Evolutionary conservation across 768 basidiomycete genomes (phyloP).

Genomic region (Boletus patriciae): DNA sequence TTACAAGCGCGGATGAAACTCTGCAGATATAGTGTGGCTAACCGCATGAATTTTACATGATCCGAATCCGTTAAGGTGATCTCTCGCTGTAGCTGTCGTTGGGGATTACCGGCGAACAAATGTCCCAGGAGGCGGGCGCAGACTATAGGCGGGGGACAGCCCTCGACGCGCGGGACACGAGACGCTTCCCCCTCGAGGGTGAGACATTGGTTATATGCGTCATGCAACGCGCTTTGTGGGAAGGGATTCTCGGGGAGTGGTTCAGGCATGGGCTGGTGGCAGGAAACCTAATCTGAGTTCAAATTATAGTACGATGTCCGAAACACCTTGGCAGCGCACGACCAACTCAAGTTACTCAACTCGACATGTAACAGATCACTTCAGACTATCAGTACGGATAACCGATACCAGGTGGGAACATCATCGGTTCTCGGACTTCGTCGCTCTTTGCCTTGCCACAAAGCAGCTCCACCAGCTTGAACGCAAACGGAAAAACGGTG

Average conservation of each 20-base stretch:
- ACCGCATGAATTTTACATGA: not conserved
- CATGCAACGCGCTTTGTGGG: not conserved
- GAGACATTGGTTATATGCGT: not conserved
- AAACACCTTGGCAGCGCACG: too few relatives aligned
- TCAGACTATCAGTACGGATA: constrained; percentile 30
- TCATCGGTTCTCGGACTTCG: constrained; percentile 66
- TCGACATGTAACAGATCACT: too few relatives aligned
- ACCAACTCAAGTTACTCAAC: too few relatives aligned
- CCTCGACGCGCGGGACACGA: not conserved
- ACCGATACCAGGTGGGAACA: constrained; percentile 59
- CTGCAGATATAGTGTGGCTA: not conserved
- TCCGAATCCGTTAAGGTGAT: not conserved
- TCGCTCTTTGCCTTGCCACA: constrained; percentile 61
- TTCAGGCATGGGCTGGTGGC: too few relatives aligned
- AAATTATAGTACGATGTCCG: too few relatives aligned
- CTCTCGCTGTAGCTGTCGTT: not conserved
- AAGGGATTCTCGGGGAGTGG: too few relatives aligned
- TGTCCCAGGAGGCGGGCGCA: not conserved
- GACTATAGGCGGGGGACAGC: not conserved
- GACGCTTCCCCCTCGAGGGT: not conserved
- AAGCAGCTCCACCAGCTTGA: constrained; percentile 71
- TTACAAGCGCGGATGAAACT: not conserved
- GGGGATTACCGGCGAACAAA: not conserved
- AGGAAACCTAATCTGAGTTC: too few relatives aligned
- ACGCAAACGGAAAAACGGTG: constrained; percentile 74